Evolutionary conservation across 345 rosid genomes (phyloP), one percentile per base, ranked within the genome.

Genomic region (Eucalyptus tenuipes): DNA sequence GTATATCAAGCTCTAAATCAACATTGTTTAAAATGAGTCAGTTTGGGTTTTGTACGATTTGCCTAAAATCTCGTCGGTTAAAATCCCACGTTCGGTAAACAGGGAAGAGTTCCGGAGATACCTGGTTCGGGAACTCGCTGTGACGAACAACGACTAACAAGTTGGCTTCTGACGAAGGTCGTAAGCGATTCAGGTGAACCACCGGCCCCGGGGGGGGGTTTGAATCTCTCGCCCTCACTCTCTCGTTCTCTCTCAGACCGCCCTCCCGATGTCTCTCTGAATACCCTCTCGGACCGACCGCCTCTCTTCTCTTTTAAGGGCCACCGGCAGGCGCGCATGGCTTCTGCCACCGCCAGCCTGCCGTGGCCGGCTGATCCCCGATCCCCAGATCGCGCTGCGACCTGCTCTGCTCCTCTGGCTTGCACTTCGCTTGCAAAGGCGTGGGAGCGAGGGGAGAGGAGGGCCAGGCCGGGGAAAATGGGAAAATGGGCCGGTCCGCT

Each of bases 11-110:
- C 61, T 55, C 61, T 55, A 55, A 55, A 22, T 24, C 61, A 24
- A 24, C 61, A 4, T 24, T 55, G 6, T 55, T 55, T 55, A 55
- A 22, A 4, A 55, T 55, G 61, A 55, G 3, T 2, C 3, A 8
- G 61, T 55, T 24, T 55, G 61, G 61, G 61, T 55, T 55, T 52
- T 52, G 57, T 55, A 55, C 5, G 59, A 22, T 53, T 53, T 22
- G 5, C 59, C 59, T 53, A 53, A 53, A 53, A 53, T 53, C 59
- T 22, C 59, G 59, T 53, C 59, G 59, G 0, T 53, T 53, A 0
- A 0, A 53, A 53, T 53, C 59, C 59, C 25, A 53, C 1, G 27
- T 55, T 55, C 61, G 0, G 61, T 55, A 55, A 55, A 55, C 29
- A 9, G 61, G 61, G 29, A 0, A 55, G 61, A 55, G 29, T 24